phyloP scores from a whole-genome alignment of 352 stramenopile species.

The Globisporangium takayamanum region DNA sequence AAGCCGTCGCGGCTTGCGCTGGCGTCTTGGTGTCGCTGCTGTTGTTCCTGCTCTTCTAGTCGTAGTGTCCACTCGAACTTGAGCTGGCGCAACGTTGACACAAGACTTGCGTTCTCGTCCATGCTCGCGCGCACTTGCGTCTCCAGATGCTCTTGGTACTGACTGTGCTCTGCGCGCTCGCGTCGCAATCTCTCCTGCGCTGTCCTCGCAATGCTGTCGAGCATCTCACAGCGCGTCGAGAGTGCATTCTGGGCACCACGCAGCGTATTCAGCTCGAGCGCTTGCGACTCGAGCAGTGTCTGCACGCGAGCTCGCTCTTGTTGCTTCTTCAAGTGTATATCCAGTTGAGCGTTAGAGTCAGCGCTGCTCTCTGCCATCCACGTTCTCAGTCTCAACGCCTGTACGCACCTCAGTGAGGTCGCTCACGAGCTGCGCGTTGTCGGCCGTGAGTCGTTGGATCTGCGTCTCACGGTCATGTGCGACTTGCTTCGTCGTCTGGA shows the following conservation, averaged over 20 bases:
- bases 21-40: constrained; percentile 11
- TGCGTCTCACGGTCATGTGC: neutral
- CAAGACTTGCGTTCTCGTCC: constrained; percentile 39
- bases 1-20: constrained; percentile 14
- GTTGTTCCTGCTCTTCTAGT: neutral
- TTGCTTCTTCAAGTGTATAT: constrained; percentile 19
- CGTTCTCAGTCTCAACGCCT: neutral
- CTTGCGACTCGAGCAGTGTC: constrained; percentile 24
- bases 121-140: constrained; percentile 38
- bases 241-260: constrained; percentile 31
- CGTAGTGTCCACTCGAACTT: constrained; percentile 20
- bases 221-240: constrained; percentile 34
- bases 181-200: constrained; percentile 50
- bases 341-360: neutral
- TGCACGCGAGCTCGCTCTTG: constrained; percentile 7
- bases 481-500: neutral
- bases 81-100: constrained; percentile 31
- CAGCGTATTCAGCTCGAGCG: constrained; percentile 31
- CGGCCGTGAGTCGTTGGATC: neutral
- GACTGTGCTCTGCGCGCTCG: constrained; percentile 38
- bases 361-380: neutral
- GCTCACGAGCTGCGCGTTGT: neutral
- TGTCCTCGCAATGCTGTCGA: constrained; percentile 52
- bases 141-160: constrained; percentile 42
- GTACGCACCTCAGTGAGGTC: neutral